Base-by-base conservation (phyloP, 768 basidiomycete genomes). In the Cystofilobasidium ferigula region DNA sequence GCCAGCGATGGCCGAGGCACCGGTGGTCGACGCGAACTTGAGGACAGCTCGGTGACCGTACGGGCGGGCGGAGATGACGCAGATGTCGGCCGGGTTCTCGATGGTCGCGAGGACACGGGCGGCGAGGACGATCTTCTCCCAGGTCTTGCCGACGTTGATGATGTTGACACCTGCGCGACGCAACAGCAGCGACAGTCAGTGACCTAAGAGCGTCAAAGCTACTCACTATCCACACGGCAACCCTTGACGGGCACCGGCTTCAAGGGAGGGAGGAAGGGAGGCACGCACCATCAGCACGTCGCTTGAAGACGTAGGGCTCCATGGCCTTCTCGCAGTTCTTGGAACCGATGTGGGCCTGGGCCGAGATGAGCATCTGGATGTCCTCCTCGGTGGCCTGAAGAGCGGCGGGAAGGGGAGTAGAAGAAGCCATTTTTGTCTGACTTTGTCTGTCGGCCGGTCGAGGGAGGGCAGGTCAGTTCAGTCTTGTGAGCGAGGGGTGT, bases 261-360 rank as follows among this genome's bases (percentile, higher is more conserved):
- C n/a, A n/a, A 45, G 28, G 12, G n/a, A n/a, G 12, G n/a, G 40
- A 43, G 16, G 12, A 40, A 57, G 30, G n/a, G 26, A 30, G 60
- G 42, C 61, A 77, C 88, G 77, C 73, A 93, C 95, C 95, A 79
- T 99, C 95, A 69, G 85, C 77, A 75, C 95, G 84, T 77, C 94
- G 82, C 82, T 93, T 98, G 86, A 86, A 98, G 79, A 99, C 89
- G 78, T 99, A 99, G 63, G 89, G 82, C 74, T 87, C 85, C 95
- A 99, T 99, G 78, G 92, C 88, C 85, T 92, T 95, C 78, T 98
- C 94, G 81, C 92, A 94, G 80, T 97, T 95, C 87, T 98, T 98
- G 71, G 87, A 90, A 61, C 71, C 94, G 70, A 98, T 87, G 77
- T 97, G 94, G 78, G 85, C 87, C 81, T 97, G 89, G 26, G 95